Base-by-base conservation (phyloP, 495 filamentous ascomycete species). In the Xylaria cubensis region DNA sequence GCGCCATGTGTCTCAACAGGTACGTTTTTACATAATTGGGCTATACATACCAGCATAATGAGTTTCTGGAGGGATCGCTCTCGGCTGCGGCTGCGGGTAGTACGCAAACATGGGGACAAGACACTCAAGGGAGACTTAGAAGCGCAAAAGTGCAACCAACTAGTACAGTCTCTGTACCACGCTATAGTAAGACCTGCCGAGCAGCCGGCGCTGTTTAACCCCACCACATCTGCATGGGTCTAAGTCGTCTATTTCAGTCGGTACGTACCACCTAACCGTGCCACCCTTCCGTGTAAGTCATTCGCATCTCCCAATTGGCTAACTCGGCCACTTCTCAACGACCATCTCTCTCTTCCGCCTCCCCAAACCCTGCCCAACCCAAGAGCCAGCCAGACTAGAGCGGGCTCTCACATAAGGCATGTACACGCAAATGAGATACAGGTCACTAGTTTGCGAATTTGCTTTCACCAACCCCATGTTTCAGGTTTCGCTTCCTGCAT, bases 401-500 rank as follows among this genome's bases (percentile, higher is more conserved):
- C 73, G 63, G 70, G 50, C 62, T 72, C 71, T 58, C 51, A 72
- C 67, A 12, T 42, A 42, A 42, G 39, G 39, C 12, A 42, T 42
- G 48, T 73, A 67, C 71, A 65, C 55, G 39, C n/a, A 76, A 58
- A 51, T 67, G 74, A 64, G 68, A 32, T 71, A 66, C 70, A 66
- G 64, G 66, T 75, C 73, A 29, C 65, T 53, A 67, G 62, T 26
- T 29, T 46, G 61, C 13, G 19, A 48, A 56, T 67, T 53, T 53
- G 29, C 42, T 10, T n/a, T 51, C 72, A 12, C 64, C 42, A 74
- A 75, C 77, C 69, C 75, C 77, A 79, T 74, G 77, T 79, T 79
- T 79, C 77, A 79, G 77, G 77, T 79, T 74, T 64, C 34, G 26
- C 75, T 68, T 50, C 71, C 71, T 74, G 77, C 77, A 77, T 74